Base-by-base conservation (phyloP, 352 stramenopile species). In the Globisporangium cederbergense region DNA sequence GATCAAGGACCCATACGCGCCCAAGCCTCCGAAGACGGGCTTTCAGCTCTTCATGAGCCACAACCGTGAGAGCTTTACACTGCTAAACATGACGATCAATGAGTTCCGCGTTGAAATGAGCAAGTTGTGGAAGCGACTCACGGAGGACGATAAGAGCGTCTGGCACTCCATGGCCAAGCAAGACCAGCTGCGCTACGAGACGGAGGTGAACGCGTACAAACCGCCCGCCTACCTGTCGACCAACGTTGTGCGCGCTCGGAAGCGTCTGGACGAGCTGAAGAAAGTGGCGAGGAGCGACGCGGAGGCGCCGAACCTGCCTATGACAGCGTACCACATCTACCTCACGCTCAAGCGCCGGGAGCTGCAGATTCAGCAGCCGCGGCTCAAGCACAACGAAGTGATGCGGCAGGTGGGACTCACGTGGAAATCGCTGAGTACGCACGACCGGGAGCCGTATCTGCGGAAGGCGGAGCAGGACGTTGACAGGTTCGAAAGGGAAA, bases 21-120 rank as follows among this genome's bases (percentile, higher is more conserved):
- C 73, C 9, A 77, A 81, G 50, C 56, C 67, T 6, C 71, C 79
- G 4, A 77, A 77, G 56, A 79, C 77, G n/a, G 78, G 66, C 22
- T 91, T 91, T 42, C 79, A 89, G 49, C 65, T 87, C 18, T 89
- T 91, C 53, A 69, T 91, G 58, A 72, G 64, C 28, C 73, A 84
- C 58, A 81, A 88, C 30, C 76, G 75, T 16, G 75, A 84, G 62
- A 84, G 71, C 38, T 81, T 89, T 30, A 64, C 70, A 43, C 72
- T 86, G 13, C 56, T 84, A 11, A 73, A 76, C 46, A 81, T 88
- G 70, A 76, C 79, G 25, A 67, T 81, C 40, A 83, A 86, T 25
- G 78, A 79, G 53, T 86, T 89, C 42, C 75, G 68, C 18, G 65
- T 73, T 22, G 81, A 88, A 56, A 87, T 88, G 73, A 76, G 77